A percentile compares a stretch with the other conserved stretches of the same genome.
Evolutionary conservation across 148 eudicot species (phyloP).

Genomic region (Pharnaceum exiguum): DNA sequence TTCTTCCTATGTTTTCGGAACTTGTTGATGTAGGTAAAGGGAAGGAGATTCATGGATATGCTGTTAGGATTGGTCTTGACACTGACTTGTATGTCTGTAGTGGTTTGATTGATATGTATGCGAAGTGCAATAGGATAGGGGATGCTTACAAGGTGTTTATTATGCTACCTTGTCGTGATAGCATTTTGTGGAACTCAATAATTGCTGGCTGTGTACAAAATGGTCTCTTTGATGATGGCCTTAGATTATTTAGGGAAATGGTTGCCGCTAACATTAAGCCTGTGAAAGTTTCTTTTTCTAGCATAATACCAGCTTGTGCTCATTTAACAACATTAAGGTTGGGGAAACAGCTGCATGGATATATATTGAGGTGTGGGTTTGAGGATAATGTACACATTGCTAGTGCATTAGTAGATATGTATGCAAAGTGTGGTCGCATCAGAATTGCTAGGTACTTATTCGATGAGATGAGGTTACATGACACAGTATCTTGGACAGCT

Average conservation of each 20-base stretch:
- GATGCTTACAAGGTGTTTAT: constrained; percentile 49
- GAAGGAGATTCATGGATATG: constrained; percentile 73
- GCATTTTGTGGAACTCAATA: constrained; percentile 66
- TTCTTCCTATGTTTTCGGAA: constrained; percentile 62
- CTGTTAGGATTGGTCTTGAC: constrained; percentile 46
- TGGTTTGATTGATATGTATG: constrained; percentile 85
- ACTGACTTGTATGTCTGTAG: constrained; percentile 46
- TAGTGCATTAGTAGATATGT: constrained; percentile 85
- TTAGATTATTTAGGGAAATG: constrained; percentile 70
- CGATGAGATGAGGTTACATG: constrained; percentile 46
- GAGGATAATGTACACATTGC: constrained; percentile 63
- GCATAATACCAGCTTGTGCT: constrained; percentile 79
- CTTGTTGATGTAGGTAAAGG: constrained; percentile 49
- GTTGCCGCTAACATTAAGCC: constrained; percentile 48
- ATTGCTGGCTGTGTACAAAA: constrained; percentile 77
- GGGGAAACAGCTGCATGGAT: constrained; percentile 80
- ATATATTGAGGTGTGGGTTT: constrained; percentile 40
- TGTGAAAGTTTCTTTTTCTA: constrained; percentile 52
- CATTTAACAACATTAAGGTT: constrained; percentile 61
- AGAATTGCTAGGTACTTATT: constrained; percentile 55
- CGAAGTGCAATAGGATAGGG: constrained; percentile 52
- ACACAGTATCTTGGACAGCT: constrained; percentile 76
- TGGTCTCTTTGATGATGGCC: constrained; percentile 63
- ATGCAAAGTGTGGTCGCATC: constrained; percentile 79
- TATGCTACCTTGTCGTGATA: constrained; percentile 42